Base-by-base conservation (phyloP, 2,329 filamentous ascomycete genomes). In the Juglanconis sp. region DNA sequence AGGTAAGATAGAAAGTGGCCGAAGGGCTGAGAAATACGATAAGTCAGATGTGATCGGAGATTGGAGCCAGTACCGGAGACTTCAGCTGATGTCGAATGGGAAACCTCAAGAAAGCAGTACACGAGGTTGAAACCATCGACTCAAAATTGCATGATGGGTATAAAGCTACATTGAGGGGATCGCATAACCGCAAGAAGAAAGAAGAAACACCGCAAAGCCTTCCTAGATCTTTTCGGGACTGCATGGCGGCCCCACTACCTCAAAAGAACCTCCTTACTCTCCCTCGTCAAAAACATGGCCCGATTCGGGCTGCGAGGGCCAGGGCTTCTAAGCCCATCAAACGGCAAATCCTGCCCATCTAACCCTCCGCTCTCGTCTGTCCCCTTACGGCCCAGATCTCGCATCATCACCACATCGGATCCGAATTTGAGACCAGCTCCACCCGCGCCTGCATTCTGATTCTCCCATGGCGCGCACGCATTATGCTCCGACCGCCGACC, bases 181-280 rank as follows among this genome's bases (percentile, higher is more conserved):
- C 11, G n/a, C 7, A 10, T 13, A 42, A 42, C 38, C 11, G 35
- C 11, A 42, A 4, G n/a, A 10, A 42, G 10, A 42, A 9, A 42
- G 7, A 42, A 42, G 10, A 42, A 42, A 42, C 38, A 11, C 1
- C 38, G 10, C 38, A 6, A 47, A 17, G 1, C 9, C 3, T 35
- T n/a, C 11, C 5, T 10, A 4, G 4, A 34, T 10, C 13, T 38
- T 10, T 17, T 52, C 24, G 36, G 13, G 2, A 13, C 13, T 8
- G 36, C 36, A 13, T 40, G 36, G 13, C 36, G 8, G 8, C 24
- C 17, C 11, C 5, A n/a, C 8, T n/a, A 59, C 17, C 34, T 38
- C 34, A 61, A 30, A 40, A 61, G 56, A 13, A 35, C 32, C 51
- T 61, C 60, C n/a, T 61, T 61, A 17, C 60, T 61, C 5, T 59